Evolutionary conservation across 2,329 filamentous ascomycete genomes (phyloP).

Genomic region (Scedosporium dehoogii): DNA sequence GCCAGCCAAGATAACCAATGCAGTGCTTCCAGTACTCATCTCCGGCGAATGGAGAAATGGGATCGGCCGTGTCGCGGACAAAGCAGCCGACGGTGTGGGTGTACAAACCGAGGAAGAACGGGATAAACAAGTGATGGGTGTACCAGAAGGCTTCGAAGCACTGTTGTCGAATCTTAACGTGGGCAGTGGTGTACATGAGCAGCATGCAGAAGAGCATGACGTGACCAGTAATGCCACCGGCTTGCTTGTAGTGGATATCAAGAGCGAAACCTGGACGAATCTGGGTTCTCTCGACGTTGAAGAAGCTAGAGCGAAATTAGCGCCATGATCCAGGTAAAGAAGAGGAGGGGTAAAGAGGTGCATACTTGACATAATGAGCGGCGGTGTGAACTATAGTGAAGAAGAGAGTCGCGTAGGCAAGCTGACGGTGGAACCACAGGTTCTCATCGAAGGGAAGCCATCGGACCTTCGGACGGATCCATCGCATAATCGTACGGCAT

Average conservation of each 20-base stretch:
- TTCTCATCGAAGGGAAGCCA: conserved; percentile 94
- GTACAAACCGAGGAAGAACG: conserved; percentile 87
- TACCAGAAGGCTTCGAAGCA: conserved; percentile 99
- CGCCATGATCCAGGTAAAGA: conserved; percentile 8
- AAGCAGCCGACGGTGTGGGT: conserved; percentile 96
- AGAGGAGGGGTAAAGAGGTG: conserved; percentile 6
- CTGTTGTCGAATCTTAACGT: conserved; percentile 88
- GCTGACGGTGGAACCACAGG: conserved; percentile 91
- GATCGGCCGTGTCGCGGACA: conserved; percentile 67
- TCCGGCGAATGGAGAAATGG: conserved; percentile 77
- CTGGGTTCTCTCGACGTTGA: conserved; percentile 81
- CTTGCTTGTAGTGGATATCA: conserved; percentile 82
- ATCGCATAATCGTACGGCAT: conserved; percentile 81
- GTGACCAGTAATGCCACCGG: conserved; percentile 89
- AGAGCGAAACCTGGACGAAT: conserved; percentile 72
- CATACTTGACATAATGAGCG: conserved; percentile 89
- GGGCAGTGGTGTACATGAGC: conserved; percentile 93
- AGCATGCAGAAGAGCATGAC: conserved; percentile 99
- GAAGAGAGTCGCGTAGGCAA: conserved; percentile 79
- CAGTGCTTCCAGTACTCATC: conserved; percentile 82
- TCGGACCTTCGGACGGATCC: conserved; percentile 73
- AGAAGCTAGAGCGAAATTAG: conserved; percentile 56
- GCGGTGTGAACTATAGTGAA: conserved; percentile 70
- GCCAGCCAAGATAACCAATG: conserved; percentile 90
- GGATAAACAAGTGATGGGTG: conserved; percentile 96